A percentile compares a stretch with the other conserved stretches of the same genome.
phyloP scores from a whole-genome alignment of 139 green algal species.

The Chlamydomonas applanata region DNA sequence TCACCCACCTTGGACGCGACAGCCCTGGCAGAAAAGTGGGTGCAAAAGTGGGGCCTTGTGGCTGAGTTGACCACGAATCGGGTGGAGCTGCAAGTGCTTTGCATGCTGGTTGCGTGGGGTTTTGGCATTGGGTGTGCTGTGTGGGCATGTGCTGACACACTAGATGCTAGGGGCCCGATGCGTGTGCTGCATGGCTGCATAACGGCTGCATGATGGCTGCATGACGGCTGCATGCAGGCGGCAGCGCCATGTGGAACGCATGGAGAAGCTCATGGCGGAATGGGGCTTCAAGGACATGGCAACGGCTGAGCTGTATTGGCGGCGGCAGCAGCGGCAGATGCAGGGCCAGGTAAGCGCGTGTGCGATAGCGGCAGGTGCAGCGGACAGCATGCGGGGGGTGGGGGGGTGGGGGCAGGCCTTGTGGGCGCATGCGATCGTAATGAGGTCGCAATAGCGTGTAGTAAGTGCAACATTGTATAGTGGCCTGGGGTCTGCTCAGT shows the following conservation, averaged over 20 bases:
- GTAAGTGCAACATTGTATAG: no score
- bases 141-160: neutral
- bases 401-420: neutral
- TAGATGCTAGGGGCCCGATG: neutral
- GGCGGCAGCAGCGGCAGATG: constrained; percentile 33
- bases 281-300: constrained; percentile 58
- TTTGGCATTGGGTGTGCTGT: neutral
- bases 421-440: neutral
- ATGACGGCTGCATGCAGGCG: neutral
- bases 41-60: no score
- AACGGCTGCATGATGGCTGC: neutral
- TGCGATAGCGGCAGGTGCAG: neutral
- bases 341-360: constrained; percentile 9
- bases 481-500: no score
- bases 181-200: neutral
- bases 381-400: neutral
- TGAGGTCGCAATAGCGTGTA: no score
- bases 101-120: neutral
- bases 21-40: no score
- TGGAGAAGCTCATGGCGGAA: constrained; percentile 49
- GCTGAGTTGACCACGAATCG: neutral
- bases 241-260: constrained; percentile 29
- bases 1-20: no score
- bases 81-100: neutral
- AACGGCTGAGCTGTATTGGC: constrained; percentile 55